Conservation (phyloP, 495 filamentous ascomycete species). For the Neurospora sp. region DNA sequence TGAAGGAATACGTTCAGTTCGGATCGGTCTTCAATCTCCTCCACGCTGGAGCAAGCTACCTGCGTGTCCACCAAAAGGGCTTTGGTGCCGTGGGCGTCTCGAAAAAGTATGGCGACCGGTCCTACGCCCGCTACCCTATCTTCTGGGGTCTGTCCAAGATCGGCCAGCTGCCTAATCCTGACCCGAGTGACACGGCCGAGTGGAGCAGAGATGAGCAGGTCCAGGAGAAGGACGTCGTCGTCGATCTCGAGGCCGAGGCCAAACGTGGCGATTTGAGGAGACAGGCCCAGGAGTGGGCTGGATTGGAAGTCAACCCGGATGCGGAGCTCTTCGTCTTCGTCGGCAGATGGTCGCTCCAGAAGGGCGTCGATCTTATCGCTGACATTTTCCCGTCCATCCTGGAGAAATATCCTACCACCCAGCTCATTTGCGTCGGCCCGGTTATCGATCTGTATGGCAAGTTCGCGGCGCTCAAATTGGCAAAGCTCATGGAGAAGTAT, state of each 20-base stretch:
- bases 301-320: slow-evolving; percentile 48
- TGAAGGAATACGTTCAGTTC: slow-evolving; percentile 48
- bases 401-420: slow-evolving; percentile 49
- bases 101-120: slow-evolving; percentile 63
- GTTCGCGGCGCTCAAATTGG: slow-evolving; percentile 62
- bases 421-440: slow-evolving; percentile 60
- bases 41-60: slow-evolving; percentile 58
- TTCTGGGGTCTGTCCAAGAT: slow-evolving; percentile 67
- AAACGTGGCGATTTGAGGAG: slow-evolving; percentile 43
- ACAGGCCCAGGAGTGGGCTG: slow-evolving; percentile 68
- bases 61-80: slow-evolving; percentile 59
- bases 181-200: slow-evolving; percentile 59
- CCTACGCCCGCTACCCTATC: slow-evolving; percentile 64
- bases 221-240: slow-evolving; percentile 36
- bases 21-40: slow-evolving; percentile 60
- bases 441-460: slow-evolving; percentile 68
- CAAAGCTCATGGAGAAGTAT: slow-evolving; percentile 57
- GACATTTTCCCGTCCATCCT: slow-evolving; percentile 61
- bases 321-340: slow-evolving; percentile 69
- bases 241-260: slow-evolving; percentile 47
- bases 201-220: slow-evolving; percentile 39
- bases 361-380: slow-evolving; percentile 67
- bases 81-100: slow-evolving; percentile 67
- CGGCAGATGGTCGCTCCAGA: slow-evolving; percentile 68
- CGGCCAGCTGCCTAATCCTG: slow-evolving; percentile 60